A percentile compares a stretch with the other conserved stretches of the same genome.
These are phyloP conservation scores for Omphalotus olearius DNA, from an alignment of 1,284 basidiomycete species.

Conservation along the genomic window DNA sequence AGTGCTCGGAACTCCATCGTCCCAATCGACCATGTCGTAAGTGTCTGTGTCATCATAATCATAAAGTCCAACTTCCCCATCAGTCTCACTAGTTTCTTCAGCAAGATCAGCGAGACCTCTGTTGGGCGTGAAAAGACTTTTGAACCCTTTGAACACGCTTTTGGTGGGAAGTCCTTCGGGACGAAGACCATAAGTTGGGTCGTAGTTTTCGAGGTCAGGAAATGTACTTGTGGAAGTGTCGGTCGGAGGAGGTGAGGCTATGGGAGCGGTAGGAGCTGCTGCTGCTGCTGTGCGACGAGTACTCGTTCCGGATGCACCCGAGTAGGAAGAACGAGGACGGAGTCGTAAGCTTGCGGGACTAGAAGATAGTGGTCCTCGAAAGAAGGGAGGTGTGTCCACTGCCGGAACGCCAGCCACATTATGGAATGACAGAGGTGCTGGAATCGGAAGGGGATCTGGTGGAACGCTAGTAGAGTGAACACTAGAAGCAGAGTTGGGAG, in stretches of 20 bases:
- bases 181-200: slow-evolving; percentile 96
- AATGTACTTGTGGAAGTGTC: slow-evolving; percentile 50
- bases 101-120: slow-evolving; percentile 77
- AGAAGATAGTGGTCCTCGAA: slow-evolving; percentile 14
- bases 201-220: slow-evolving; percentile 87
- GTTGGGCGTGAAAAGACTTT: slow-evolving; percentile 62
- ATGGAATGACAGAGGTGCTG: slow-evolving; percentile 15
- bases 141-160: slow-evolving; percentile 67
- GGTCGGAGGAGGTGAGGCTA: slow-evolving; percentile 22
- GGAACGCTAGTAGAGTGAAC: background rate
- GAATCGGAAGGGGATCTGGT: background rate
- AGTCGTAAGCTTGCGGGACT: background rate
- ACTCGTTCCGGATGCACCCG: slow-evolving; percentile 32
- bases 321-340: slow-evolving; percentile 20
- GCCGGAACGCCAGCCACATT: slow-evolving; percentile 16
- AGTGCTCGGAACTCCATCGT: slow-evolving; percentile 44
- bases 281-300: slow-evolving; percentile 21
- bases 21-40: slow-evolving; percentile 68
- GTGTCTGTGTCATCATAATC: slow-evolving; percentile 47
- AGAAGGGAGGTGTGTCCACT: slow-evolving; percentile 17
- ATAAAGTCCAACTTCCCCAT: slow-evolving; percentile 38
- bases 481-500: slow-evolving; percentile 23
- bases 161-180: slow-evolving; percentile 82
- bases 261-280: slow-evolving; percentile 17
- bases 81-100: slow-evolving; percentile 56